Percentiles rank a stretch among this genome's conserved stretches.
phyloP scores from a whole-genome alignment of 306 rosid species.

The Cicer judaicum region DNA sequence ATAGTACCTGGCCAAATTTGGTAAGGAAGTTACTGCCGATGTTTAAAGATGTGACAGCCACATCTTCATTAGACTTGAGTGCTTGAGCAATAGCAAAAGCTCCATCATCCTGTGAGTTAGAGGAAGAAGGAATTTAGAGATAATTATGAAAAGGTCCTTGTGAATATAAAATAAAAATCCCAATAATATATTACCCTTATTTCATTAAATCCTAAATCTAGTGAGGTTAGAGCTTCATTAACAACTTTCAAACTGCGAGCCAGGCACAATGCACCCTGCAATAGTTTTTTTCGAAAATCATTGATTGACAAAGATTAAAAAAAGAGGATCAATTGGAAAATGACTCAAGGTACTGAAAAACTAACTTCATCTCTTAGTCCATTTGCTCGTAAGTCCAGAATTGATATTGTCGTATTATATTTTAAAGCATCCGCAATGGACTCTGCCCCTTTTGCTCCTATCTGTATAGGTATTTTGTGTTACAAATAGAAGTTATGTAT shows the following conservation, averaged over 20 bases:
- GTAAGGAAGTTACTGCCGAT: constrained; percentile 86
- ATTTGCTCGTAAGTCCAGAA: constrained; percentile 87
- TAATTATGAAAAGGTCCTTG: constrained; percentile 12
- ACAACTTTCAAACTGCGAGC: constrained; percentile 99
- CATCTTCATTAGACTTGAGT: constrained; percentile 88
- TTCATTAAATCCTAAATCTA: constrained; percentile 95
- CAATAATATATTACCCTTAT: constrained; percentile 68
- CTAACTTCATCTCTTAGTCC: constrained; percentile 92
- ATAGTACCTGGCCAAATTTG: constrained; percentile 89
- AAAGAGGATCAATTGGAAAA: background rate
- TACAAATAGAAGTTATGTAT: constrained; percentile 8
- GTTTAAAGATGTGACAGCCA: constrained; percentile 78
- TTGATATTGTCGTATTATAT: constrained; percentile 85
- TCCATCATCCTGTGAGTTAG: constrained; percentile 80
- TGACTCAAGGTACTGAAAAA: constrained; percentile 32
- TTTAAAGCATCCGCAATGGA: constrained; percentile 85
- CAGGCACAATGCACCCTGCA: constrained; percentile 85
- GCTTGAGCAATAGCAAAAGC: constrained; percentile 99
- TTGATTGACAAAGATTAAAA: constrained; percentile 20
- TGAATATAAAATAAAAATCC: background rate
- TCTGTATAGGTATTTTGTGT: constrained; percentile 54
- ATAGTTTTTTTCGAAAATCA: constrained; percentile 42
- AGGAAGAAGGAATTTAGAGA: constrained; percentile 30
- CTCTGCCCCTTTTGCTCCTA: constrained; percentile 94
- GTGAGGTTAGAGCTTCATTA: constrained; percentile 88